Conservation (phyloP, 2,329 filamentous ascomycete species). For the Xylariaceae sp. region DNA sequence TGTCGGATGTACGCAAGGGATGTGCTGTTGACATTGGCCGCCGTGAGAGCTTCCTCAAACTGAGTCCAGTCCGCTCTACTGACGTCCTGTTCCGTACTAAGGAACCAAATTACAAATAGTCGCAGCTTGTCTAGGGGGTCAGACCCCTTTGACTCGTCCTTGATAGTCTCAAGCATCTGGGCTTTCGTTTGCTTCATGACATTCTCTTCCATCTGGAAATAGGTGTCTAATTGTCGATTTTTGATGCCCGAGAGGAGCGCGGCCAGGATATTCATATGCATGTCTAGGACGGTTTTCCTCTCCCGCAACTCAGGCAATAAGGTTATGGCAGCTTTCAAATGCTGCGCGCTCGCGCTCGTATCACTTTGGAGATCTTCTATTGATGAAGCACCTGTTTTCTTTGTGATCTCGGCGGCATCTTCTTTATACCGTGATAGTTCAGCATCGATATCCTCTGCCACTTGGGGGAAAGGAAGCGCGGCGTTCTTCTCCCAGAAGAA, state of each 20-base stretch:
- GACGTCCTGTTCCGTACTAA: conserved; percentile 88
- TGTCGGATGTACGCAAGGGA: conserved; percentile 82
- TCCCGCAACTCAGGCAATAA: conserved; percentile 86
- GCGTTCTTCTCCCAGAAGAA: conserved; percentile 98
- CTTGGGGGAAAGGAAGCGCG: conserved; percentile 83
- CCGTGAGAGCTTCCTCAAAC: conserved; percentile 77
- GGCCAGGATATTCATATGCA: conserved; percentile 98
- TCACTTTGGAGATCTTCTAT: conserved; percentile 91
- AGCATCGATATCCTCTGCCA: conserved; percentile 91
- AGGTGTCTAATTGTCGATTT: conserved; percentile 90
- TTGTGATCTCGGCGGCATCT: conserved; percentile 88
- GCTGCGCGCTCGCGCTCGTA: conserved; percentile 80
- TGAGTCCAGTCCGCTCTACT: conserved; percentile 74
- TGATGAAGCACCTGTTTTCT: conserved; percentile 87
- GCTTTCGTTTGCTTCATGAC: conserved; percentile 86
- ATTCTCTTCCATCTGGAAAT: conserved; percentile 90
- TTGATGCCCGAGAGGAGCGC: conserved; percentile 75
- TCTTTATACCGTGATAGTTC: conserved; percentile 94
- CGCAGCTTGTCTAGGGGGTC: conserved; percentile 84
- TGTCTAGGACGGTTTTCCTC: conserved; percentile 86
- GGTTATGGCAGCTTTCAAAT: conserved; percentile 93
- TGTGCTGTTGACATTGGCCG: conserved; percentile 68
- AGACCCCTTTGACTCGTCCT: conserved; percentile 73
- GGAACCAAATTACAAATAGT: conserved; percentile 93
- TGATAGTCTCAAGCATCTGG: conserved; percentile 82